These are phyloP conservation scores for Leccinum ponderosum DNA, from an alignment of 1,284 basidiomycete genomes.

Conservation along the genomic window DNA sequence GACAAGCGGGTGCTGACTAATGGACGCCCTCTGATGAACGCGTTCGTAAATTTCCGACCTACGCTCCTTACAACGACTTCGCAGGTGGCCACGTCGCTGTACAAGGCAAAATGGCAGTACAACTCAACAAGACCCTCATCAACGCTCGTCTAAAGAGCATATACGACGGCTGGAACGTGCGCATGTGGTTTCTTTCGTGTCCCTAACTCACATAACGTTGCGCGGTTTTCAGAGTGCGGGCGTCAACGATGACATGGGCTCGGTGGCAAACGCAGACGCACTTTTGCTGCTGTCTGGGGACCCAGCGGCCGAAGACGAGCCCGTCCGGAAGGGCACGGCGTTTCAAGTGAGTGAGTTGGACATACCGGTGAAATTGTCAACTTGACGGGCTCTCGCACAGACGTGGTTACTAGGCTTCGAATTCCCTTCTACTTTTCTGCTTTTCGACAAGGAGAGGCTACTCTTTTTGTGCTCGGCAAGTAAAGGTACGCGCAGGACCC, in stretches of 20 bases:
- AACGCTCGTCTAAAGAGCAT: slow-evolving; percentile 66
- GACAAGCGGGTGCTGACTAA: slow-evolving; percentile 29
- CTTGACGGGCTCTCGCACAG: slow-evolving; percentile 41
- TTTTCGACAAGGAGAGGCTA: slow-evolving; percentile 79
- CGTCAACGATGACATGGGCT: slow-evolving; percentile 69
- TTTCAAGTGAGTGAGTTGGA: slow-evolving; percentile 68
- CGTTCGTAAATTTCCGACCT: slow-evolving; percentile 34
- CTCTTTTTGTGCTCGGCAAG: slow-evolving; percentile 85
- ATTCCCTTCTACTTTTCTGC: slow-evolving; percentile 90
- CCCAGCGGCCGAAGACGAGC: slow-evolving; percentile 79
- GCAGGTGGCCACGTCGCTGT: slow-evolving; percentile 7
- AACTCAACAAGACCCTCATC: slow-evolving; percentile 62
- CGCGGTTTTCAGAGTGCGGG: slow-evolving; percentile 47
- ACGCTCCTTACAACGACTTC: slow-evolving; percentile 20
- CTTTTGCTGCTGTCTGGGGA: slow-evolving; percentile 83
- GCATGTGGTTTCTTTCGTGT: slow-evolving; percentile 29
- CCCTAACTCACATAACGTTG: slow-evolving; percentile 11
- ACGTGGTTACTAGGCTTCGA: slow-evolving; percentile 97
- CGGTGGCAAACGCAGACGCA: slow-evolving; percentile 67
- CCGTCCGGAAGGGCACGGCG: slow-evolving; percentile 85
- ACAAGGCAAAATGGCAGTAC: slow-evolving; percentile 41
- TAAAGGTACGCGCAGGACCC: slow-evolving; percentile 62
- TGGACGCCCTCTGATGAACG: slow-evolving; percentile 20
- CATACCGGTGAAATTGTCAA: slow-evolving; percentile 15
- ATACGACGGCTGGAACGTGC: slow-evolving; percentile 75